These are phyloP conservation scores for Zalaria obscura DNA, from an alignment of 2,329 filamentous ascomycete genomes.

Conservation along the genomic window DNA sequence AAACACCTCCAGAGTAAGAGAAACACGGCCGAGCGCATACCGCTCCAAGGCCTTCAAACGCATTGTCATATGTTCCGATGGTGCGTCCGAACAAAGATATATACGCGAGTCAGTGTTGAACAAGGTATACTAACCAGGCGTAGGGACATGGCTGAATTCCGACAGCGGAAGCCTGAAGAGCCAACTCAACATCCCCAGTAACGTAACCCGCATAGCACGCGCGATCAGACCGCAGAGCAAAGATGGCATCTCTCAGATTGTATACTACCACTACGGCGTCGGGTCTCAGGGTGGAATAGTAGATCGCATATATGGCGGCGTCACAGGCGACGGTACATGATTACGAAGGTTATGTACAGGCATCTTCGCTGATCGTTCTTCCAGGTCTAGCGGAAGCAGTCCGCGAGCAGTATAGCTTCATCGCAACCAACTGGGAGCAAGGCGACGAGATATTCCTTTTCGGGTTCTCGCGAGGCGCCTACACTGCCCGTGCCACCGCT, in stretches of 20 bases:
- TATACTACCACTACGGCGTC: slow-evolving; percentile 36
- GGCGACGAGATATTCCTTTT: slow-evolving; percentile 37
- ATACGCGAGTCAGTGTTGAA: background rate
- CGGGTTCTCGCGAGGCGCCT: slow-evolving; percentile 34
- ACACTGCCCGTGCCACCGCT: slow-evolving; percentile 30
- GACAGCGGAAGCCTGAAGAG: slow-evolving; percentile 31
- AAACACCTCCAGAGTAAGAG: slow-evolving; percentile 1
- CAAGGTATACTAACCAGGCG: background rate
- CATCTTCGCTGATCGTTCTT: background rate
- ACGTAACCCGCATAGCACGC: slow-evolving; percentile 34
- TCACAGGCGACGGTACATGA: slow-evolving; percentile 21
- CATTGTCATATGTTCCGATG: slow-evolving; percentile 28
- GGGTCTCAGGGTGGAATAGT: slow-evolving; percentile 29
- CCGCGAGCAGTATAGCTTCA: slow-evolving; percentile 34
- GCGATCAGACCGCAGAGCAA: slow-evolving; percentile 33
- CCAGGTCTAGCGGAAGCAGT: slow-evolving; percentile 31
- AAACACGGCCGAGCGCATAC: slow-evolving; percentile 2
- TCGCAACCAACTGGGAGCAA: slow-evolving; percentile 37
- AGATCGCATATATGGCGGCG: slow-evolving; percentile 24
- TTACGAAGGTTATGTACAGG: background rate
- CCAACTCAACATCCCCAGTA: slow-evolving; percentile 30
- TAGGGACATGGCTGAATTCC: slow-evolving; percentile 34
- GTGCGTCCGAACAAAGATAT: slow-evolving; percentile 12
- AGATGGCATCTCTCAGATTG: slow-evolving; percentile 35
- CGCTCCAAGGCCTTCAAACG: slow-evolving; percentile 5